Conservation (phyloP, 371 early-diverging fungal genomes). For the Mucor piriformis region DNA sequence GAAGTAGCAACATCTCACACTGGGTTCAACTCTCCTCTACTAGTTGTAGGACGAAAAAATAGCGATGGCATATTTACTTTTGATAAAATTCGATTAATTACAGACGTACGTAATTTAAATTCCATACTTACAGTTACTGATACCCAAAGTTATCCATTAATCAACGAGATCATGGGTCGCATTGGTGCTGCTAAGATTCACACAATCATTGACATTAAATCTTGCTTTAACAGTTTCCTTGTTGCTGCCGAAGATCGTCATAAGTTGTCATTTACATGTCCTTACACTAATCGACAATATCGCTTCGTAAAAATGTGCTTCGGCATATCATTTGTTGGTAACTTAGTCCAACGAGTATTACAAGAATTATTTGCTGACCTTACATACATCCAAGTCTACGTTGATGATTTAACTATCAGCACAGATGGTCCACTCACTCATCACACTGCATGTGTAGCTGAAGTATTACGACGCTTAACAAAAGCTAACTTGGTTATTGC, state of each 20-base stretch:
- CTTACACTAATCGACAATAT: no score
- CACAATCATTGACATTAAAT: no score
- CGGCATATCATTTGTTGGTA: background rate
- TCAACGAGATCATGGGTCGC: no score
- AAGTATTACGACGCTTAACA: slow-evolving; percentile 9
- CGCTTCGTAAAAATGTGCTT: background rate
- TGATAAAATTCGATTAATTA: no score
- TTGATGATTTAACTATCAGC: slow-evolving; percentile 8
- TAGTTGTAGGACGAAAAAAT: slow-evolving; percentile 7
- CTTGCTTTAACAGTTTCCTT: no score
- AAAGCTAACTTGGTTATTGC: background rate
- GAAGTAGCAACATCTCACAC: background rate
- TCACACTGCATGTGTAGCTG: background rate
- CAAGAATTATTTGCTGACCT: slow-evolving; percentile 3
- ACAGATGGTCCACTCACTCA: background rate
- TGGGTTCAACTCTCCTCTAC: background rate
- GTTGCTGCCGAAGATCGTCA: no score
- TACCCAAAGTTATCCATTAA: no score
- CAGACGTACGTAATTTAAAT: no score
- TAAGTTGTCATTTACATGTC: no score
- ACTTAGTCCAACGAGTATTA: background rate
- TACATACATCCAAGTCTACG: background rate
- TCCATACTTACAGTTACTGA: no score
- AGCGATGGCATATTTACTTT: background rate
- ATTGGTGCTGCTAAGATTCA: no score